Conservation (phyloP, 2,329 filamentous ascomycete species). For the Leptodontidium sp. region DNA sequence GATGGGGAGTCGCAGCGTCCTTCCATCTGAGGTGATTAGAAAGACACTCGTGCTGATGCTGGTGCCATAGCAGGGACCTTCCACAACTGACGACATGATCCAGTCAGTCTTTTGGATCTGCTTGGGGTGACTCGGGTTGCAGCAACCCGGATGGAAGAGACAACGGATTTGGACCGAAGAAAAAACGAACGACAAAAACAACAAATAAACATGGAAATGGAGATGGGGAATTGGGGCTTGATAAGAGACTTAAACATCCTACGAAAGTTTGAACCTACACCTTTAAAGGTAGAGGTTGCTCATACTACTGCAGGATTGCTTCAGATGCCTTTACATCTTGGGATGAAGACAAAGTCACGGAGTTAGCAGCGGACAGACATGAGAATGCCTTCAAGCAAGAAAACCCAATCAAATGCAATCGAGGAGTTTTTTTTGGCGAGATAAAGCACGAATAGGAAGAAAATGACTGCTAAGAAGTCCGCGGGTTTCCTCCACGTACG, state of each 20-base stretch:
- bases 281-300: neutral
- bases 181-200: neutral
- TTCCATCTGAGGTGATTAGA: slow-evolving; percentile 47
- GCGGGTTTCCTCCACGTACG: neutral
- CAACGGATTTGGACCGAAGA: neutral
- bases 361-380: neutral
- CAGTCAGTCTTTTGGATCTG: neutral
- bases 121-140: neutral
- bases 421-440: neutral
- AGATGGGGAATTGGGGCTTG: neutral
- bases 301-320: neutral
- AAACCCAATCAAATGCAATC: neutral
- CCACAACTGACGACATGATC: neutral
- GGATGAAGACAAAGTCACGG: neutral
- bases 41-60: slow-evolving; percentile 38
- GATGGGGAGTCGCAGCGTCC: slow-evolving; percentile 46
- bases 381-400: neutral
- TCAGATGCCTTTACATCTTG: neutral
- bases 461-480: neutral
- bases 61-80: neutral
- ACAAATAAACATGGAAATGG: neutral
- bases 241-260: neutral
- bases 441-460: neutral
- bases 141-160: neutral
- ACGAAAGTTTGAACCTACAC: slow-evolving; percentile 3